Percentiles rank a stretch among this genome's conserved stretches.
These are phyloP conservation scores for Erysimum cheiranthoides DNA, from an alignment of 345 rosid species.

Conservation along the genomic window DNA sequence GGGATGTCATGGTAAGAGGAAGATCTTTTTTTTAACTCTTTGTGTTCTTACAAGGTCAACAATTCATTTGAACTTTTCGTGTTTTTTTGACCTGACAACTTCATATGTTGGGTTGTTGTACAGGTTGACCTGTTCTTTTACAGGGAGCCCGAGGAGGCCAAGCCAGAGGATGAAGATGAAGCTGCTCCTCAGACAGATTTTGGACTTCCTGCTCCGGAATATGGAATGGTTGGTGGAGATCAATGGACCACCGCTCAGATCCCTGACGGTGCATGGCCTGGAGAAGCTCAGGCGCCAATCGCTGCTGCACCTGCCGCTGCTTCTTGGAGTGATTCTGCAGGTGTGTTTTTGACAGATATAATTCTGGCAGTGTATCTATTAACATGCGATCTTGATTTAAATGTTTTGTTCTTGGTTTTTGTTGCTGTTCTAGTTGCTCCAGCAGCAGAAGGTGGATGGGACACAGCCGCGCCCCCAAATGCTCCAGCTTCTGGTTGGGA, in stretches of 20 bases:
- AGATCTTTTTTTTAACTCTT: not conserved
- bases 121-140: slow-evolving; percentile 83
- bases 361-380: not conserved
- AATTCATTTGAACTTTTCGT: not conserved
- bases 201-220: slow-evolving; percentile 54
- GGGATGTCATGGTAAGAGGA: slow-evolving; percentile 80
- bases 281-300: slow-evolving; percentile 64
- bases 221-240: slow-evolving; percentile 53
- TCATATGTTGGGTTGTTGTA: slow-evolving; percentile 1
- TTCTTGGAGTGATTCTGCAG: slow-evolving; percentile 52
- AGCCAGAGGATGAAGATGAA: slow-evolving; percentile 68
- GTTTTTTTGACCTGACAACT: not conserved
- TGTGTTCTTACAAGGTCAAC: not conserved
- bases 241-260: slow-evolving; percentile 61
- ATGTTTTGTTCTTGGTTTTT: not conserved
- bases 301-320: slow-evolving; percentile 60
- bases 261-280: slow-evolving; percentile 65
- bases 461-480: slow-evolving; percentile 41
- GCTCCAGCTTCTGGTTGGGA: slow-evolving; percentile 55
- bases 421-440: slow-evolving; percentile 32
- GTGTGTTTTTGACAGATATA: slow-evolving; percentile 25
- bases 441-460: slow-evolving; percentile 62
- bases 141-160: slow-evolving; percentile 79
- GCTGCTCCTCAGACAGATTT: slow-evolving; percentile 39
- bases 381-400: not conserved